Evolutionary conservation across 164 flowering plant genomes (phyloP).

Genomic region (Cinnamomum chago): DNA sequence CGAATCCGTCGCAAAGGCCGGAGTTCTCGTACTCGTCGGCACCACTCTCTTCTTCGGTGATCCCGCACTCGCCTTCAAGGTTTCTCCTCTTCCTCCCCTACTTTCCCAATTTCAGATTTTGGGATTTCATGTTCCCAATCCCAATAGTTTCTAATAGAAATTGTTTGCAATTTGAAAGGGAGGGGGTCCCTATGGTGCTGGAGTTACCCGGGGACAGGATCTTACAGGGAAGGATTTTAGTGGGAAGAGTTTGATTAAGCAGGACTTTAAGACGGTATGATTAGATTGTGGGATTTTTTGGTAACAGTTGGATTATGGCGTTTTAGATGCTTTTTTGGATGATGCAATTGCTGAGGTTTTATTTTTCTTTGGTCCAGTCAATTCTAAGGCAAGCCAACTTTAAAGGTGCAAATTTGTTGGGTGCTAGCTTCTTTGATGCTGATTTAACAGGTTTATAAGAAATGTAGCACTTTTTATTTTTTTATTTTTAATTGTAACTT

Average conservation of each 20-base stretch:
- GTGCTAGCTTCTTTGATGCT: conserved; percentile 99
- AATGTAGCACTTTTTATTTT: neutral
- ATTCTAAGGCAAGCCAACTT: conserved; percentile 86
- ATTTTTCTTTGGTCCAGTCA: conserved; percentile 46
- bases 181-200: conserved; percentile 93
- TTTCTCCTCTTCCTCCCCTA: conserved; percentile 11
- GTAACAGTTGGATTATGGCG: too few relatives aligned
- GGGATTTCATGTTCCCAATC: neutral
- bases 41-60: conserved; percentile 62
- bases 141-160: neutral
- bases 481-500: neutral
- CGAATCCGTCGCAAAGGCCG: conserved; percentile 37
- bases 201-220: conserved; percentile 94
- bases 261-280: conserved; percentile 92
- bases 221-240: conserved; percentile 89
- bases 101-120: neutral
- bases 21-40: conserved; percentile 57
- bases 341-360: neutral
- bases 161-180: conserved; percentile 42
- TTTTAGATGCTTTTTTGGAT: conserved; percentile 2
- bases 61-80: conserved; percentile 88
- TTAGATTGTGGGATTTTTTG: neutral
- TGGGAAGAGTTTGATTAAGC: conserved; percentile 78
- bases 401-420: conserved; percentile 79
- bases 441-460: conserved; percentile 75